phyloP scores from a whole-genome alignment of 2,329 filamentous ascomycete species.

The Fusarium sp. region DNA sequence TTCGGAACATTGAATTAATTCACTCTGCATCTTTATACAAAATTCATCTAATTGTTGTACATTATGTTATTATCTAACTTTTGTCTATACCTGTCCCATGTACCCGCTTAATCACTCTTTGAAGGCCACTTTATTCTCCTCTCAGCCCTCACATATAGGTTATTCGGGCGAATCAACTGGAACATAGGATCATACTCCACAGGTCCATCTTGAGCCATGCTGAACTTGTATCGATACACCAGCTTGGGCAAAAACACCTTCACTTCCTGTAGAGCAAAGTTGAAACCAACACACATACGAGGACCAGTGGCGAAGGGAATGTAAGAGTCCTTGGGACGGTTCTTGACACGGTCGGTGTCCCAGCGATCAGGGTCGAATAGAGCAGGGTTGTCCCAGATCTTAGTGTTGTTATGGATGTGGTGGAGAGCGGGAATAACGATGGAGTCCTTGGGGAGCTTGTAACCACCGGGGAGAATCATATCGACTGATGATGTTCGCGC shows the following conservation, averaged over 20 bases:
- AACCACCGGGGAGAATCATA: constrained; percentile 70
- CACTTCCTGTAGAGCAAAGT: constrained; percentile 72
- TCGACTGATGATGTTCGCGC: constrained; percentile 69
- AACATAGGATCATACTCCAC: constrained; percentile 72
- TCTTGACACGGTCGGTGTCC: constrained; percentile 67
- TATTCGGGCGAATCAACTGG: constrained; percentile 68
- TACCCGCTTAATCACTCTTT: constrained; percentile 26
- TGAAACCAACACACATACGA: constrained; percentile 73
- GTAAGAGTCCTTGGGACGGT: constrained; percentile 65
- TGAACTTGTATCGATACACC: constrained; percentile 70
- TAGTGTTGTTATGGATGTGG: constrained; percentile 66
- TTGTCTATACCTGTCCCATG: constrained; percentile 16
- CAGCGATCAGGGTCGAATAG: constrained; percentile 72
- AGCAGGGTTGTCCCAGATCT: constrained; percentile 69
- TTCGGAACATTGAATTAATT: no score
- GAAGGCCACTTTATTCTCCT: constrained; percentile 64
- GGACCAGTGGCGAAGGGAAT: constrained; percentile 70
- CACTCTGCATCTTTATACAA: neutral
- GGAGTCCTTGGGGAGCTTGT: constrained; percentile 64
- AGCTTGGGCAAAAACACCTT: constrained; percentile 71
- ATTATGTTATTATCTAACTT: constrained; percentile 32
- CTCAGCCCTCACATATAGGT: constrained; percentile 66
- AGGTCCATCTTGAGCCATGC: constrained; percentile 61
- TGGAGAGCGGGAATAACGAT: constrained; percentile 68
- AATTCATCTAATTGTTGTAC: constrained; percentile 9